phyloP scores from a whole-genome alignment of 2,329 filamentous ascomycete species.

The Falciphora oryzae region DNA sequence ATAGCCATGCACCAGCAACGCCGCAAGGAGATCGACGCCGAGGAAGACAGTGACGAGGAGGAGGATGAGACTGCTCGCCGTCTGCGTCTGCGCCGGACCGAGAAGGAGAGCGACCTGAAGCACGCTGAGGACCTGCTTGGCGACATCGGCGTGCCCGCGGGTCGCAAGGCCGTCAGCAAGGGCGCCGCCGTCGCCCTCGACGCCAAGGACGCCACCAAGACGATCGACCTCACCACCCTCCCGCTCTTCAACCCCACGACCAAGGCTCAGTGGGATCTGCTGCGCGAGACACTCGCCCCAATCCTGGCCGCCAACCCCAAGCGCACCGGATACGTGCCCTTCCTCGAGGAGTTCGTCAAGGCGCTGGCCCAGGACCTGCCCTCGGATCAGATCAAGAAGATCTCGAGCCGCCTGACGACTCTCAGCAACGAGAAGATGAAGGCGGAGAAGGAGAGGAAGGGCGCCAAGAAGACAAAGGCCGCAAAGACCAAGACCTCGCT shows the following conservation, averaged over 20 bases:
- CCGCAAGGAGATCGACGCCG: constrained; percentile 44
- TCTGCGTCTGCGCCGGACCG: constrained; percentile 67
- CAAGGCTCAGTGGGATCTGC: constrained; percentile 76
- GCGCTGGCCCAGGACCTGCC: constrained; percentile 80
- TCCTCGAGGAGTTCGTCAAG: constrained; percentile 87
- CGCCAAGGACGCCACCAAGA: constrained; percentile 65
- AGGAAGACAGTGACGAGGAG: constrained; percentile 56
- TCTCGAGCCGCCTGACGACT: constrained; percentile 79
- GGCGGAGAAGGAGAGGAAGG: constrained; percentile 92
- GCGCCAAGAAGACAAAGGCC: constrained; percentile 94
- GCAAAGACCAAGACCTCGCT: constrained; percentile 90
- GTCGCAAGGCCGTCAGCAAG: constrained; percentile 62
- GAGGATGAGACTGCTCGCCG: constrained; percentile 69
- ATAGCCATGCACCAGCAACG: constrained; percentile 71
- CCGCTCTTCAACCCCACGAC: constrained; percentile 84
- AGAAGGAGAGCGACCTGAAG: constrained; percentile 82
- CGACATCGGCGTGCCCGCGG: constrained; percentile 59
- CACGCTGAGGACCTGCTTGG: constrained; percentile 91
- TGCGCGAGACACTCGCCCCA: constrained; percentile 74
- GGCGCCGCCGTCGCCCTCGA: constrained; percentile 64
- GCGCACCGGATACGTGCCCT: constrained; percentile 80
- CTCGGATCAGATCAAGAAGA: constrained; percentile 95
- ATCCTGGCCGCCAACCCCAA: constrained; percentile 69
- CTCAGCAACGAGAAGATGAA: constrained; percentile 97
- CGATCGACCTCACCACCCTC: constrained; percentile 74